Conservation (phyloP, 2,329 filamentous ascomycete species). For the Colletotrichum godetiae region DNA sequence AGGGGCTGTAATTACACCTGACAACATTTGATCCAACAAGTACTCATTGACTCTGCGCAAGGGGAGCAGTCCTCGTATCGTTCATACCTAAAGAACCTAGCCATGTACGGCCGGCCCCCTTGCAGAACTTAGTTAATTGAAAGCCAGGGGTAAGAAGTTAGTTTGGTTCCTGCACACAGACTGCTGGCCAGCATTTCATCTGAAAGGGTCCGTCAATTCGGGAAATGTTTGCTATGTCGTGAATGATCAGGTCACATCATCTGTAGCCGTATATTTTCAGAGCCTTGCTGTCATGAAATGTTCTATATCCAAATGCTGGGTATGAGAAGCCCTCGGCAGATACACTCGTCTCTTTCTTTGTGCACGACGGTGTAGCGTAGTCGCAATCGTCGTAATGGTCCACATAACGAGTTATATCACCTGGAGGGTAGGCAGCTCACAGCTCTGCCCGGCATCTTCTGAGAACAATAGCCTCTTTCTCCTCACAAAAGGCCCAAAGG, state of each 20-base stretch:
- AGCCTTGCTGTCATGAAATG: neutral
- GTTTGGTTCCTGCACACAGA: neutral
- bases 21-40: neutral
- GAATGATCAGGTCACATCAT: neutral
- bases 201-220: too few relatives aligned
- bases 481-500: neutral
- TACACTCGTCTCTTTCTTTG: neutral
- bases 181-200: neutral
- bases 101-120: neutral
- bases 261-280: neutral
- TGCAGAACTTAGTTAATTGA: neutral
- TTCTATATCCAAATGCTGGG: neutral
- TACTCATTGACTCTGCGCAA: neutral
- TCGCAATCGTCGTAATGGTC: neutral
- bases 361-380: neutral
- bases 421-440: too few relatives aligned
- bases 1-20: neutral
- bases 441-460: neutral
- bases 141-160: neutral
- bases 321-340: neutral
- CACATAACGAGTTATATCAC: neutral
- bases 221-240: neutral
- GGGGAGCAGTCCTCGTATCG: neutral
- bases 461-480: neutral
- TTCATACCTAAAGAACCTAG: neutral